Evolutionary conservation across 768 basidiomycete species (phyloP).

Genomic region (Lactifluus piperatus): DNA sequence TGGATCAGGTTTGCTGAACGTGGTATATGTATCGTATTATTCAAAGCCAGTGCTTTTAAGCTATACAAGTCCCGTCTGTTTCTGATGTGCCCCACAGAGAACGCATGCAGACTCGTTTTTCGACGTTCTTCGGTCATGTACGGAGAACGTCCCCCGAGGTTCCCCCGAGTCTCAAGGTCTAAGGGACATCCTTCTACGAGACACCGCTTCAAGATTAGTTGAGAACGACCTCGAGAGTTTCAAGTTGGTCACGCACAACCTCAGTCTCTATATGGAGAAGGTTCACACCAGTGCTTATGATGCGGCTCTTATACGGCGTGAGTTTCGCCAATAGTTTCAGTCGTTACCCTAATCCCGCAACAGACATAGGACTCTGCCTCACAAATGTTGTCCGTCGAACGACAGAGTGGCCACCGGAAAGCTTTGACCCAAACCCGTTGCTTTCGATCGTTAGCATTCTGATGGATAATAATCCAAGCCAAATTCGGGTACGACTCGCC

Average conservation of each 20-base stretch:
- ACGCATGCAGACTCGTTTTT: conserved; percentile 3
- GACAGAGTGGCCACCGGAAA: conserved; percentile 42
- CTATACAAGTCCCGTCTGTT: not conserved
- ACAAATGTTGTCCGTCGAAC: conserved; percentile 45
- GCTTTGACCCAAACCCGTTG: conserved; percentile 49
- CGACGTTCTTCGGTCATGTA: conserved; percentile 10
- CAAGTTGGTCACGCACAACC: conserved; percentile 48
- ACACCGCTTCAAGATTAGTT: conserved; percentile 38
- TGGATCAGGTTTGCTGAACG: conserved; percentile 44
- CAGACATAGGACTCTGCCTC: conserved; percentile 52
- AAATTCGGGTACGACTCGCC: conserved; percentile 37
- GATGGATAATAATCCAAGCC: conserved; percentile 50
- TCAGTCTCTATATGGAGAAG: conserved; percentile 46
- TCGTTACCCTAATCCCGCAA: not conserved
- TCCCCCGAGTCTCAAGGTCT: conserved; percentile 21
- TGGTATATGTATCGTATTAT: conserved; percentile 48
- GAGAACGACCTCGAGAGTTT: conserved; percentile 39
- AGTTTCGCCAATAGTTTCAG: not conserved
- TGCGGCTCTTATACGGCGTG: conserved; percentile 48
- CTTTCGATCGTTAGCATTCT: conserved; percentile 43
- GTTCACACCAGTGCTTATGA: conserved; percentile 49
- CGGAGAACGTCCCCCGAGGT: not conserved
- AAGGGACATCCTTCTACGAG: conserved; percentile 32
- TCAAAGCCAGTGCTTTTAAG: conserved; percentile 38
- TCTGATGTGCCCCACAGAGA: conserved; percentile 7